A percentile compares a stretch with the other conserved stretches of the same genome.
These are phyloP conservation scores for Backusella westeae DNA, from an alignment of 192 early-diverging fungal genomes.

Conservation along the genomic window DNA sequence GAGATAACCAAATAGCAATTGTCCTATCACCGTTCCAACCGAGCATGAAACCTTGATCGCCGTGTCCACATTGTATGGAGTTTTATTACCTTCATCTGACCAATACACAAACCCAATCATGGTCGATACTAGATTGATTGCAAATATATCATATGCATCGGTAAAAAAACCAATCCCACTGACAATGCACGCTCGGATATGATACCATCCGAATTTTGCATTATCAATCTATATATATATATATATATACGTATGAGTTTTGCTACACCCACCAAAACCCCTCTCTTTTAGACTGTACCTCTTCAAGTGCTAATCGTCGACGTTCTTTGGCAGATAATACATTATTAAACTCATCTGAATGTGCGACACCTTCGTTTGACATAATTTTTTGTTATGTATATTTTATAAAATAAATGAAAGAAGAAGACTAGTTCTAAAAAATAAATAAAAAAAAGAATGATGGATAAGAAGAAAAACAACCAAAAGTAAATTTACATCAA, in stretches of 20 bases:
- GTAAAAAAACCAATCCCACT: constrained; percentile 85
- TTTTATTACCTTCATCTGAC: constrained; percentile 32
- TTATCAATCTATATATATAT: constrained; percentile 52
- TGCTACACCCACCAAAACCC: no score
- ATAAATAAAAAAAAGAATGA: neutral
- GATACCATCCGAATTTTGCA: constrained; percentile 76
- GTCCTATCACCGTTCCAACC: constrained; percentile 90
- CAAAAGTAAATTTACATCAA: neutral
- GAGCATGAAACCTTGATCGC: constrained; percentile 87
- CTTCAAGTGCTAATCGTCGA: constrained; percentile 20
- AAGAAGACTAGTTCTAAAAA: neutral
- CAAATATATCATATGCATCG: constrained; percentile 94
- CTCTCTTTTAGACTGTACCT: constrained; percentile 4
- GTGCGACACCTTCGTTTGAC: neutral
- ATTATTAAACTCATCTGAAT: neutral
- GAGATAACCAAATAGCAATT: constrained; percentile 78
- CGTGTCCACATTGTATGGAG: constrained; percentile 72
- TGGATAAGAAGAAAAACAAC: neutral
- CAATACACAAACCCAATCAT: constrained; percentile 80
- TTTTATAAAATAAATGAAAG: no score
- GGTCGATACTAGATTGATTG: constrained; percentile 83
- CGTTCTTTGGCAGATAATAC: constrained; percentile 4
- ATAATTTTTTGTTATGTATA: neutral
- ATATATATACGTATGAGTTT: constrained; percentile 1
- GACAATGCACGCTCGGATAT: constrained; percentile 72